phyloP scores from a whole-genome alignment of 352 stramenopile species.

The Lagenidium giganteum region DNA sequence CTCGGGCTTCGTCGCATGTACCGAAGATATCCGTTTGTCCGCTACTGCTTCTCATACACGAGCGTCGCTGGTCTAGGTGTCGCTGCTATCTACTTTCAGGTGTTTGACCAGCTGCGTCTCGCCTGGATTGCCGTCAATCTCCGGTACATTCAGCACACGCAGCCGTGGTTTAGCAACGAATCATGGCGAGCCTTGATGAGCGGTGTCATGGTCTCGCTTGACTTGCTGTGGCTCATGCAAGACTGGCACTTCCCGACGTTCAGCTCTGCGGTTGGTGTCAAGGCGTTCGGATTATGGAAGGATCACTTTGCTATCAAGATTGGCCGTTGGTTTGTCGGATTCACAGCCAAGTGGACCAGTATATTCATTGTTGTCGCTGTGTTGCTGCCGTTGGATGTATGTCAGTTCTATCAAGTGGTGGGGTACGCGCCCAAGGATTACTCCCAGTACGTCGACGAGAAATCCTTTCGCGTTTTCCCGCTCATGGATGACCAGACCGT shows the following conservation, averaged over 20 bases:
- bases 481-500: conserved; percentile 6
- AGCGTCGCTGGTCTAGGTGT: conserved; percentile 13
- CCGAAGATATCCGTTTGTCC: conserved; percentile 13
- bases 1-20: conserved; percentile 21
- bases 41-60: conserved; percentile 23
- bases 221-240: conserved; percentile 47
- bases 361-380: conserved; percentile 44
- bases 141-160: neutral
- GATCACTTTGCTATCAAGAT: conserved; percentile 23
- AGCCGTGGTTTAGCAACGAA: conserved; percentile 27
- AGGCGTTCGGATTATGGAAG: conserved; percentile 33
- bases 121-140: neutral
- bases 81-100: conserved; percentile 23
- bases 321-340: conserved; percentile 11
- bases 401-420: conserved; percentile 38
- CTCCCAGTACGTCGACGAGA: conserved; percentile 20
- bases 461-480: conserved; percentile 21
- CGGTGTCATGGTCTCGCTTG: conserved; percentile 28
- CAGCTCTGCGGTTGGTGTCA: conserved; percentile 20
- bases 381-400: conserved; percentile 42
- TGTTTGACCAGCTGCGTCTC: conserved; percentile 7
- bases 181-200: conserved; percentile 32
- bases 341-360: conserved; percentile 42
- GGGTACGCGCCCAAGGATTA: conserved; percentile 30
- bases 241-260: conserved; percentile 50